phyloP scores from a whole-genome alignment of 192 early-diverging fungal species.

The Podila epicladia region DNA sequence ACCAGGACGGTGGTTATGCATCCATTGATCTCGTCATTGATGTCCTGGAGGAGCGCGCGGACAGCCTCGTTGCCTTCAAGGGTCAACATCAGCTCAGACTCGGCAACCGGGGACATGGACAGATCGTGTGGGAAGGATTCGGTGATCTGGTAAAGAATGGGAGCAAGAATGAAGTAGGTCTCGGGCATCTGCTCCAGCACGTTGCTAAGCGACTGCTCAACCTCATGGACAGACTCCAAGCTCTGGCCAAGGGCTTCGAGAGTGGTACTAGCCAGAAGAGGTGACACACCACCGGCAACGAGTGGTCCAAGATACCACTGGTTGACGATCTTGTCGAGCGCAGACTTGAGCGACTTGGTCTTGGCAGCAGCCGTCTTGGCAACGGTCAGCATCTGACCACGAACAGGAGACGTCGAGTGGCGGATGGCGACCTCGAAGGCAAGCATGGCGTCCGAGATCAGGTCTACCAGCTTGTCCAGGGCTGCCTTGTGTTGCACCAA shows the following conservation, averaged over 20 bases:
- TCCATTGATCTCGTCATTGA: constrained; percentile 44
- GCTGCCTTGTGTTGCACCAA: constrained; percentile 49
- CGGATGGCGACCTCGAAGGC: constrained; percentile 42
- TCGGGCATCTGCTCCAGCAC: constrained; percentile 42
- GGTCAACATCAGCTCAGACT: constrained; percentile 3
- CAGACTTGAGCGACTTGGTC: constrained; percentile 42
- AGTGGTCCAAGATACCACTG: constrained; percentile 38
- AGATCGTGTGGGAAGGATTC: constrained; percentile 39
- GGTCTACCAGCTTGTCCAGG: constrained; percentile 52
- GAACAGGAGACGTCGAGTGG: constrained; percentile 32
- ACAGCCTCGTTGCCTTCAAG: constrained; percentile 25
- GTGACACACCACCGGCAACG: constrained; percentile 30
- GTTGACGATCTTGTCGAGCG: constrained; percentile 21
- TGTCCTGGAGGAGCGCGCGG: constrained; percentile 31
- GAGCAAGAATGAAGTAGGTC: constrained; percentile 40
- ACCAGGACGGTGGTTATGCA: constrained; percentile 41
- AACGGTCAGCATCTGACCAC: constrained; percentile 27
- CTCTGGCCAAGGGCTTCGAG: constrained; percentile 27
- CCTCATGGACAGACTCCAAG: constrained; percentile 30
- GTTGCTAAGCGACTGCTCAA: constrained; percentile 21
- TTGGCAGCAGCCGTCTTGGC: constrained; percentile 37
- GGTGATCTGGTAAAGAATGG: constrained; percentile 53
- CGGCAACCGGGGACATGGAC: not conserved
- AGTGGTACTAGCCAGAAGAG: constrained; percentile 19
- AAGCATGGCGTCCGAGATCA: constrained; percentile 45